Percentiles rank a stretch among this genome's conserved stretches.
These are phyloP conservation scores for Fusarium sp. DNA, from an alignment of 2,329 filamentous ascomycete genomes.

Conservation along the genomic window DNA sequence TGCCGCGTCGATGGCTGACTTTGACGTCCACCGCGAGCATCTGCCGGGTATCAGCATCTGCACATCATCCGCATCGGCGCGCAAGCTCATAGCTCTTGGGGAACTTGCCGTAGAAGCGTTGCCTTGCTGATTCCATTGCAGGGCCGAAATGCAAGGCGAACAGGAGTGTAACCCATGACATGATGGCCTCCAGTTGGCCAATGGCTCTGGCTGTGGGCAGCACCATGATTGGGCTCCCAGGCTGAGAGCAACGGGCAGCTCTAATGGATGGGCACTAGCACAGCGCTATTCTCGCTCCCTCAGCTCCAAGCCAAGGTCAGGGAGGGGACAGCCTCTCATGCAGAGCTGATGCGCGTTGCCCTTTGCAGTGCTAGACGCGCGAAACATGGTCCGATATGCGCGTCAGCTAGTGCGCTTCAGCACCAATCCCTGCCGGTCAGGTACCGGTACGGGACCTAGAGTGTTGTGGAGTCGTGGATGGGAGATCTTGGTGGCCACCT, in stretches of 20 bases:
- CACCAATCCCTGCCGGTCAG: constrained; percentile 39
- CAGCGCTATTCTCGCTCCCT: constrained; percentile 27
- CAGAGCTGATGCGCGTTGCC: constrained; percentile 46
- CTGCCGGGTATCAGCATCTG: constrained; percentile 29
- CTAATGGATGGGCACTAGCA: background rate
- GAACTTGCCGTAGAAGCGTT: background rate
- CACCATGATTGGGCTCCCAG: constrained; percentile 39
- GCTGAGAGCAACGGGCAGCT: constrained; percentile 7
- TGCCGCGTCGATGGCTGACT: constrained; percentile 20
- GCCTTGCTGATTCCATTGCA: constrained; percentile 13
- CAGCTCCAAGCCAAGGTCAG: constrained; percentile 9
- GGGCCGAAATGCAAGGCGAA: constrained; percentile 30
- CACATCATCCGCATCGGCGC: constrained; percentile 37
- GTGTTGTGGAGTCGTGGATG: constrained; percentile 33
- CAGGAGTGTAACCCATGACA: constrained; percentile 26
- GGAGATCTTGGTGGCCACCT: constrained; percentile 40
- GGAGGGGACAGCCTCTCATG: constrained; percentile 35
- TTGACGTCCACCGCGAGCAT: constrained; percentile 14
- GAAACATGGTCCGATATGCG: constrained; percentile 48
- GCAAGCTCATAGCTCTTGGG: background rate
- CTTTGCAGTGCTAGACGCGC: constrained; percentile 46
- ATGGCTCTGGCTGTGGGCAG: constrained; percentile 42
- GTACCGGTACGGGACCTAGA: constrained; percentile 41
- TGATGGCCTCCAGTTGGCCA: constrained; percentile 39
- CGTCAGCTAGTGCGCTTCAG: constrained; percentile 47